phyloP scores from a whole-genome alignment of 148 eudicot species.

The Simmondsia chinensis region DNA sequence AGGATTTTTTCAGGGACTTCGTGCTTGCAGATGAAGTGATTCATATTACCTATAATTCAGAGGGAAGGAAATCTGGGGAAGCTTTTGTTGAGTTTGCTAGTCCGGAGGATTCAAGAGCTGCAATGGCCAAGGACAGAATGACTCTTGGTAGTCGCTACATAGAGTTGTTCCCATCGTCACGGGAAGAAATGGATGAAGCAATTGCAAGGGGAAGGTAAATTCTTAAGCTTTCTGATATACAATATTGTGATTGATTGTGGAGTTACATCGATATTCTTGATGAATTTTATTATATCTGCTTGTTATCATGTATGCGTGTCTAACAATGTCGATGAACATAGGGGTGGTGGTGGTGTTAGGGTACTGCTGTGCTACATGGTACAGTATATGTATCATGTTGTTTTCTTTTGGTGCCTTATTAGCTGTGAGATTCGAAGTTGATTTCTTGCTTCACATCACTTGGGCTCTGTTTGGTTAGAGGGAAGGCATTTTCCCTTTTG shows the following conservation, averaged over 20 bases:
- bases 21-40: conserved; percentile 44
- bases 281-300: too few relatives aligned
- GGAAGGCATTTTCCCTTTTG: background rate
- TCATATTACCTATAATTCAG: conserved; percentile 57
- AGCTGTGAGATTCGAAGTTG: too few relatives aligned
- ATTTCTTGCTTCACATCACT: too few relatives aligned
- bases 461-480: too few relatives aligned
- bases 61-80: conserved; percentile 78
- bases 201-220: conserved; percentile 62
- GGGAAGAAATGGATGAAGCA: conserved; percentile 78
- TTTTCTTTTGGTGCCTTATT: too few relatives aligned
- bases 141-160: conserved; percentile 76
- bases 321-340: too few relatives aligned
- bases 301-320: too few relatives aligned
- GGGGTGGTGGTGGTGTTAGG: too few relatives aligned
- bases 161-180: conserved; percentile 81
- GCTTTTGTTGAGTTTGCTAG: conserved; percentile 82
- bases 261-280: too few relatives aligned
- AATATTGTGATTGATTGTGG: too few relatives aligned
- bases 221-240: conserved; percentile 2
- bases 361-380: too few relatives aligned
- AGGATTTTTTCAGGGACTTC: conserved; percentile 60
- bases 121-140: conserved; percentile 80
- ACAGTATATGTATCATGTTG: too few relatives aligned
- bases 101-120: conserved; percentile 75